Conservation (phyloP, 768 basidiomycete species). For the Suillus variegatus region DNA sequence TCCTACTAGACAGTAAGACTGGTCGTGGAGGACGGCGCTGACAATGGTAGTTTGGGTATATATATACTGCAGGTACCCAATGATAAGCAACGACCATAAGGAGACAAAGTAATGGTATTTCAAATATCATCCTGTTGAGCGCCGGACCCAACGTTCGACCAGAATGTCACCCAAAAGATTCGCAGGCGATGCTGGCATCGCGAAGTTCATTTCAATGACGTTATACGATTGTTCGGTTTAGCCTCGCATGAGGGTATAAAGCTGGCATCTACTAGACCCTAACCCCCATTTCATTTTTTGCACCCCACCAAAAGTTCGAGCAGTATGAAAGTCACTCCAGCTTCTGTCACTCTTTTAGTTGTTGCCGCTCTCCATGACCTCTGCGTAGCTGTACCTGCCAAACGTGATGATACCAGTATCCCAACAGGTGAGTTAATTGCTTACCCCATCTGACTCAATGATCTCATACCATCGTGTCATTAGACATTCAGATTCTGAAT, state of each 20-base stretch:
- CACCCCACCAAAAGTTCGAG: neutral
- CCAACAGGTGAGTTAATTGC: conserved; percentile 5
- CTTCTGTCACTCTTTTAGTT: neutral
- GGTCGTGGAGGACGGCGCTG: neutral
- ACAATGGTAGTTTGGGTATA: neutral
- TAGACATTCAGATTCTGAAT: conserved; percentile 31
- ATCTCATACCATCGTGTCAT: neutral
- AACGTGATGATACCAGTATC: neutral
- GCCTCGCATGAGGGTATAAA: neutral
- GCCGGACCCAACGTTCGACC: neutral
- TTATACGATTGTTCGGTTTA: neutral
- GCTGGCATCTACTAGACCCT: no score
- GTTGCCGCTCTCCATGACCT: neutral
- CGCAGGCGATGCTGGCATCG: neutral
- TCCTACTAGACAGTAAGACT: neutral
- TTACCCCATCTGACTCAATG: neutral
- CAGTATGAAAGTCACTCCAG: conserved; percentile 8
- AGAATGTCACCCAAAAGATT: neutral
- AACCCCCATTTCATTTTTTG: neutral
- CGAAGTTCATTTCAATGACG: neutral
- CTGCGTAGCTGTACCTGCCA: neutral
- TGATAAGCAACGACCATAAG: neutral
- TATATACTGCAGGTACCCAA: no score
- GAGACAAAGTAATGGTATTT: neutral
- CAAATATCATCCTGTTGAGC: neutral